Conservation (phyloP, 345 rosid genomes). For the Eucalyptus caleyi region DNA sequence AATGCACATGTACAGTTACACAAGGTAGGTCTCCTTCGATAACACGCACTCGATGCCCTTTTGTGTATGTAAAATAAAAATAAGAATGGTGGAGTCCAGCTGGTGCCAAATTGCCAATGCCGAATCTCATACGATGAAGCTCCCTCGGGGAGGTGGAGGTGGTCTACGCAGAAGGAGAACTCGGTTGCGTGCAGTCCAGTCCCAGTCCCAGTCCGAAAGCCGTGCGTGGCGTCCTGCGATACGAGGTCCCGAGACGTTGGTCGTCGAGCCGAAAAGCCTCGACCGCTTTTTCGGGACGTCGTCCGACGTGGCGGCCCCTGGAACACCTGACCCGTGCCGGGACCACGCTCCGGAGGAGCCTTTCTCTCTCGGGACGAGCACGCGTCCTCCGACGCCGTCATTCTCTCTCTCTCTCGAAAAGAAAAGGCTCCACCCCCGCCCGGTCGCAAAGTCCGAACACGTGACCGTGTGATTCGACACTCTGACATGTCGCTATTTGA, state of each 20-base stretch:
- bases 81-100: neutral
- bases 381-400: neutral
- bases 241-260: neutral
- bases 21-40: neutral
- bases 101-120: neutral
- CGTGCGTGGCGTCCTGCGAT: neutral
- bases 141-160: neutral
- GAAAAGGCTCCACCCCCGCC: neutral
- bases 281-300: neutral
- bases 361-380: neutral
- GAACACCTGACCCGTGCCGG: neutral
- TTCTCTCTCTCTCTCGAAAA: neutral
- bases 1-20: neutral
- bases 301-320: neutral
- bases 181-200: neutral
- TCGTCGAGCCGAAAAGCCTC: neutral
- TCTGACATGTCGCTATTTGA: neutral
- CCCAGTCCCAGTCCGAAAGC: neutral
- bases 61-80: no score
- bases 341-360: neutral
- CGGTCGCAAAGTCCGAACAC: neutral
- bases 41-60: neutral
- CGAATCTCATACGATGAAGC: neutral
- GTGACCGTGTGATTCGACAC: neutral
- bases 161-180: neutral